These are phyloP conservation scores for Takashimella tepidaria DNA, from an alignment of 1,284 basidiomycete genomes.

Conservation along the genomic window DNA sequence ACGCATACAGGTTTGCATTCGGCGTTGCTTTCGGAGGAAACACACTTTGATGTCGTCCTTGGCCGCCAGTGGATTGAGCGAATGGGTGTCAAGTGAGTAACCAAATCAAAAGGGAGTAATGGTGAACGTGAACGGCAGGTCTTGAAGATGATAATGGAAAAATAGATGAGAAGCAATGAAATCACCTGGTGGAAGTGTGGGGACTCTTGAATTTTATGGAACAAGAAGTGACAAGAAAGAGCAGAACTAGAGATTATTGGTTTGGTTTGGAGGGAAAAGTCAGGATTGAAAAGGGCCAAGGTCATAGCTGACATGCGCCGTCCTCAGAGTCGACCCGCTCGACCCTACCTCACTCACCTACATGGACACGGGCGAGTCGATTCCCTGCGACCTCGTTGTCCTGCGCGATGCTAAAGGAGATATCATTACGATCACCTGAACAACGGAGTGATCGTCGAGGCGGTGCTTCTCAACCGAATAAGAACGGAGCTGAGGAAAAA, in stretches of 20 bases:
- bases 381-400: constrained; percentile 86
- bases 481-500: too few relatives aligned
- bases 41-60: constrained; percentile 93
- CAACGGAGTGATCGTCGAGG: background rate
- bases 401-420: constrained; percentile 68
- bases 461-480: background rate
- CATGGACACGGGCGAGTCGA: constrained; percentile 89
- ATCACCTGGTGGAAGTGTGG: too few relatives aligned
- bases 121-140: background rate
- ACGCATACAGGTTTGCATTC: constrained; percentile 51
- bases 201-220: too few relatives aligned
- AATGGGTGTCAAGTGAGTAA: constrained; percentile 62
- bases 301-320: too few relatives aligned
- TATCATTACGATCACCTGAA: constrained; percentile 74
- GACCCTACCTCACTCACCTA: constrained; percentile 85
- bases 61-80: constrained; percentile 92
- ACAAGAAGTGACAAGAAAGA: too few relatives aligned
- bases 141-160: constrained; percentile 4
- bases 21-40: constrained; percentile 76
- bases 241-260: too few relatives aligned
- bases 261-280: too few relatives aligned
- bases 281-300: too few relatives aligned
- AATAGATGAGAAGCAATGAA: too few relatives aligned
- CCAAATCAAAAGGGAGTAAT: too few relatives aligned
- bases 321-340: constrained; percentile 63